These are phyloP conservation scores for Globisporangium radiosum DNA, from an alignment of 352 stramenopile species.

Conservation along the genomic window DNA sequence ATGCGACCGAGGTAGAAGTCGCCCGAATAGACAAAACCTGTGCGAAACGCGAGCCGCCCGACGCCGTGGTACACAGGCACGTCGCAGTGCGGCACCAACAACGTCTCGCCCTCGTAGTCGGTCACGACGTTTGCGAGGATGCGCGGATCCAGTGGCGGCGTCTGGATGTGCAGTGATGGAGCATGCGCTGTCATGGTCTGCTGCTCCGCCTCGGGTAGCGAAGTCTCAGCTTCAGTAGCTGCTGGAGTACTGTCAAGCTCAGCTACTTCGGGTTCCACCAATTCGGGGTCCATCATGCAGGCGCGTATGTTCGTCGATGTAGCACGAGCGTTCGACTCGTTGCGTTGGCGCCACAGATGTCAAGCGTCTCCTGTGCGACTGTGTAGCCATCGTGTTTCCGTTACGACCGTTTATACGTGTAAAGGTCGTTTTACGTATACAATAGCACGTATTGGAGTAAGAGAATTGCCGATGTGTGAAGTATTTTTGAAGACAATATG, in stretches of 20 bases:
- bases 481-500: no score
- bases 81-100: constrained; percentile 32
- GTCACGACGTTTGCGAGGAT: constrained; percentile 48
- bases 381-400: no score
- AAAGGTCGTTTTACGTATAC: no score
- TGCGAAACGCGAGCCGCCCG: constrained; percentile 44
- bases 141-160: constrained; percentile 42
- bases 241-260: not conserved
- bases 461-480: no score
- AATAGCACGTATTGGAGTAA: no score
- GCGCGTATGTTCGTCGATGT: no score
- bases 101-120: constrained; percentile 43
- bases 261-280: not conserved
- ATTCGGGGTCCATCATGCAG: no score
- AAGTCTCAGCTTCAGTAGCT: not conserved
- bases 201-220: not conserved
- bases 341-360: no score
- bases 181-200: not conserved
- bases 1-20: constrained; percentile 59
- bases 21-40: constrained; percentile 64
- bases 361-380: no score
- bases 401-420: no score
- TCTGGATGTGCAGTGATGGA: constrained; percentile 19
- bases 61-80: constrained; percentile 56
- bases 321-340: no score